A percentile compares a stretch with the other conserved stretches of the same genome.
Conservation (phyloP, 306 rosid species). For the Cotoneaster glaucophyllus region DNA sequence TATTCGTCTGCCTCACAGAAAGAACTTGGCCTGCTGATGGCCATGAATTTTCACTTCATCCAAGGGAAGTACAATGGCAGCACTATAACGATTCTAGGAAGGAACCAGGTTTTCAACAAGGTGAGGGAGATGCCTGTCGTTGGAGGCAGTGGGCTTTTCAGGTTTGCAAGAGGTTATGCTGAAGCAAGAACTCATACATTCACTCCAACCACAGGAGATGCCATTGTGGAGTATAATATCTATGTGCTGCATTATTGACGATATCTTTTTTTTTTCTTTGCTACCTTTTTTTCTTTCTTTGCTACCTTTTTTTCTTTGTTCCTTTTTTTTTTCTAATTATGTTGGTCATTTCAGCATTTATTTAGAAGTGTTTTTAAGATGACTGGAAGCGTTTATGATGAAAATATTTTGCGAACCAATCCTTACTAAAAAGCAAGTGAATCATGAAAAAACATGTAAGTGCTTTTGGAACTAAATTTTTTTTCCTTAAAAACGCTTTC, state of each 20-base stretch:
- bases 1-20: constrained; percentile 43
- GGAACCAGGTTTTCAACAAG: constrained; percentile 39
- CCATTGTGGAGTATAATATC: constrained; percentile 51
- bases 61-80: constrained; percentile 75
- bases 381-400: too few species aligned
- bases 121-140: constrained; percentile 76
- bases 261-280: not conserved
- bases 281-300: not conserved
- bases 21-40: constrained; percentile 45
- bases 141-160: constrained; percentile 73
- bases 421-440: too few species aligned
- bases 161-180: constrained; percentile 68
- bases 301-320: not conserved
- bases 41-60: constrained; percentile 51
- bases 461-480: too few species aligned
- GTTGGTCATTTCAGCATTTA: not conserved
- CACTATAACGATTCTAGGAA: constrained; percentile 52
- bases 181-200: constrained; percentile 33
- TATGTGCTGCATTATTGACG: constrained; percentile 38
- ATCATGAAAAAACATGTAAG: too few species aligned
- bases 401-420: too few species aligned
- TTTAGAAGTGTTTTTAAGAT: too few species aligned
- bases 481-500: too few species aligned
- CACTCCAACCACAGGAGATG: constrained; percentile 25
- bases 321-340: not conserved